Evolutionary conservation across 192 early-diverging fungal genomes (phyloP).

Genomic region (Coemansia sp.): DNA sequence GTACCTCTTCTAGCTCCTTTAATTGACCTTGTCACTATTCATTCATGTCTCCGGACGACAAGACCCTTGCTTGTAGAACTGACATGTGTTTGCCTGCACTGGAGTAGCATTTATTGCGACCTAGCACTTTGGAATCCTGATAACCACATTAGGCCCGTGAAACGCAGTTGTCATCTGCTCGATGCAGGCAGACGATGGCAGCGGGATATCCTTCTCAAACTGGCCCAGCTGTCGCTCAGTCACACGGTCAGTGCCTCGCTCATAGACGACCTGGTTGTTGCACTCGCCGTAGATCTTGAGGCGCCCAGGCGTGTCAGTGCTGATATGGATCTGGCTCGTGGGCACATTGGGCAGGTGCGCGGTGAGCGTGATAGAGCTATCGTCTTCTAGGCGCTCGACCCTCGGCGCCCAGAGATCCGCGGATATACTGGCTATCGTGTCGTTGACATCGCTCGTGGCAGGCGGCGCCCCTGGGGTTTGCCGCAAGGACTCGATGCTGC

Average conservation of each 20-base stretch:
- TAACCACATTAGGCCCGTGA: slow-evolving; percentile 15
- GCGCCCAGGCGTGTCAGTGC: slow-evolving; percentile 34
- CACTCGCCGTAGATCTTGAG: slow-evolving; percentile 46
- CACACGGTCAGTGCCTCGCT: slow-evolving; percentile 31
- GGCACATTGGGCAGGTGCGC: slow-evolving; percentile 40
- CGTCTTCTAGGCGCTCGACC: slow-evolving; percentile 29
- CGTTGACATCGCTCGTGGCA: slow-evolving; percentile 22
- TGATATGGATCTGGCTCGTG: slow-evolving; percentile 40
- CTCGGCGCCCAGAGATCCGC: slow-evolving; percentile 42
- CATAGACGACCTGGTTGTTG: slow-evolving; percentile 29
- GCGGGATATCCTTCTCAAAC: slow-evolving; percentile 53
- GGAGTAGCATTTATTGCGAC: neutral
- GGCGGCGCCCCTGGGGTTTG: slow-evolving; percentile 10
- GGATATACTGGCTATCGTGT: slow-evolving; percentile 37
- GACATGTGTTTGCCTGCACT: neutral
- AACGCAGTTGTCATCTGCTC: slow-evolving; percentile 34
- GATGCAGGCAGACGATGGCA: slow-evolving; percentile 27
- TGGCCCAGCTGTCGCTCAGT: slow-evolving; percentile 51
- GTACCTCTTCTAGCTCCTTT: neutral
- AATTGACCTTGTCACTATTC: neutral
- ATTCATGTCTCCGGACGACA: neutral
- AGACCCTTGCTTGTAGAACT: neutral
- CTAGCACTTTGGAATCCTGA: slow-evolving; percentile 28
- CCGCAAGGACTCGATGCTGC: slow-evolving; percentile 45
- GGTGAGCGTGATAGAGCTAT: slow-evolving; percentile 10